Percentiles rank a stretch among this genome's conserved stretches.
Evolutionary conservation across 257 asterid species (phyloP).

Genomic region (Solanum pimpinellifolium): DNA sequence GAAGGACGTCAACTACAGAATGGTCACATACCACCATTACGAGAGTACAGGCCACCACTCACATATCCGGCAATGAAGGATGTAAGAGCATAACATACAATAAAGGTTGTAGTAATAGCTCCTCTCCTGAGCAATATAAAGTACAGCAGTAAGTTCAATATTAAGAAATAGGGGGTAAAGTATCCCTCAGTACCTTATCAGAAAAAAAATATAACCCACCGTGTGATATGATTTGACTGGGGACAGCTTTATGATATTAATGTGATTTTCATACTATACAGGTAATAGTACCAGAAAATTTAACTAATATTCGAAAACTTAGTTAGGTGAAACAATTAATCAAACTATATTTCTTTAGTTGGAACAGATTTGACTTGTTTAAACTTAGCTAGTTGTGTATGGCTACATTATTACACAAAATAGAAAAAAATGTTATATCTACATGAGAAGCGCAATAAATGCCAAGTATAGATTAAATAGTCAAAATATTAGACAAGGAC

Average conservation of each 20-base stretch:
- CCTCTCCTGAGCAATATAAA: slow-evolving; percentile 57
- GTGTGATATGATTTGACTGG: neutral
- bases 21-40: slow-evolving; percentile 51
- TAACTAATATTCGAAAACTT: neutral
- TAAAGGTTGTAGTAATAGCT: slow-evolving; percentile 65
- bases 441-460: neutral
- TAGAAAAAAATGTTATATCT: neutral
- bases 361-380: neutral
- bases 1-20: neutral
- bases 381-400: neutral
- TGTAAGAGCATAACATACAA: slow-evolving; percentile 70
- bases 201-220: neutral
- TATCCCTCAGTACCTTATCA: neutral
- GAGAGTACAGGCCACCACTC: slow-evolving; percentile 79
- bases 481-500: neutral
- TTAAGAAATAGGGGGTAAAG: neutral
- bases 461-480: neutral
- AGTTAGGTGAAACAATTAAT: neutral
- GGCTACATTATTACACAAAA: neutral
- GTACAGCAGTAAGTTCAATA: neutral
- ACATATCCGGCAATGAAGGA: slow-evolving; percentile 78
- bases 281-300: neutral
- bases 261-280: neutral
- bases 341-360: neutral
- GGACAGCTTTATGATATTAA: neutral